Evolutionary conservation across 768 basidiomycete species (phyloP), one percentile per base, ranked within the genome.

Genomic region (Termitomyces sp.): DNA sequence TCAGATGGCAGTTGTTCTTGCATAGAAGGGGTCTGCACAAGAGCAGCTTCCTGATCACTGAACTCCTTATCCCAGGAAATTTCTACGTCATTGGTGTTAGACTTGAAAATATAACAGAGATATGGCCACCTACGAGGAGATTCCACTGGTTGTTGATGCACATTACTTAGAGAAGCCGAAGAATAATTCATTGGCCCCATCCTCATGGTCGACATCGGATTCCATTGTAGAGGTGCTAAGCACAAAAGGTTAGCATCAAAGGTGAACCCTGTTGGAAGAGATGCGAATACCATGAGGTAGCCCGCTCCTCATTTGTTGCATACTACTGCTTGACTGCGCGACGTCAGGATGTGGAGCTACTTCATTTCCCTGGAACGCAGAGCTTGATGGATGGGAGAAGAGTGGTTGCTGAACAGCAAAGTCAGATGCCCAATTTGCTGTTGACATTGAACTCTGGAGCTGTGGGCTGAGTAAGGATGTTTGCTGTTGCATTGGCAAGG

Each of bases 1-100:
- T 56, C 52, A 59, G 65, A 63, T 54, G 66, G 62, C 1, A 53
- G 16, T 46, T 69, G 63, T 36, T 71, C 40, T 23, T 47, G 38
- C 29, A 42, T 56, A 50, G 3, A 57, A 36, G 7, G 56, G 43
- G 27, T 68, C 56, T 22, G 63, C 23, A 42, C 36, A 0, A 68
- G 58, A 12, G 68, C 63, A 7, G 77, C 56, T 56, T 85, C 85
- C 59, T 82, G 84, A 3, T 80, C 77, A 41, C 70, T 77, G 60
- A 88, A 89, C 59, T 82, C 86, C 52, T 76, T 77, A 56, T 89
- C 85, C 88, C 87, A 89, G 7, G 74, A 70, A 43, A 73, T 72
- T 52, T 70, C 78, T 81, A 54, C 29, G 36, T 40, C 2, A 9
- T 47, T 9, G 47, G 27, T 7, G 36, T 57, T 20, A 63, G 45